Percentiles rank a stretch among this genome's conserved stretches.
phyloP scores from a whole-genome alignment of 176 grass and related monocot genomes.

The Rhipidocladum racemiflorum region DNA sequence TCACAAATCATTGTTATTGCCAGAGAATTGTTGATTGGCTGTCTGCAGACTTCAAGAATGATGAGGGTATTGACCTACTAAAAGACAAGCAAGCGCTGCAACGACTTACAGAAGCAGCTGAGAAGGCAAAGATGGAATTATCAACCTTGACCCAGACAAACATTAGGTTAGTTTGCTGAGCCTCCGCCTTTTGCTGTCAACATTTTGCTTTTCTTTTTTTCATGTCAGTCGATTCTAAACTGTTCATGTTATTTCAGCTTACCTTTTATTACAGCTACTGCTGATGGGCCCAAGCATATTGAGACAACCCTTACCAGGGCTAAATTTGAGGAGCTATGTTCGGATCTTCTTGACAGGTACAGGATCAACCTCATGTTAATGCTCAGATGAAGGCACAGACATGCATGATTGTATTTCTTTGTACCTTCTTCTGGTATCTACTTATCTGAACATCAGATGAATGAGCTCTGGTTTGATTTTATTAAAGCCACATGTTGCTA shows the following conservation, averaged over 20 bases:
- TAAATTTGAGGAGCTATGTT: constrained; percentile 86
- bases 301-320: constrained; percentile 61
- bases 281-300: constrained; percentile 72
- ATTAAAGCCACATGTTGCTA: background rate
- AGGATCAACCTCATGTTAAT: background rate
- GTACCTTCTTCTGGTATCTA: background rate
- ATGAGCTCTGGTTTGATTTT: background rate
- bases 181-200: background rate
- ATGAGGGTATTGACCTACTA: constrained; percentile 64
- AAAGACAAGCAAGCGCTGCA: constrained; percentile 84
- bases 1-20: background rate
- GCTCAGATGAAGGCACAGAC: background rate
- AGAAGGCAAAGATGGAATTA: constrained; percentile 83
- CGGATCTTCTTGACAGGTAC: constrained; percentile 72
- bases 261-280: constrained; percentile 74
- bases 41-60: constrained; percentile 55
- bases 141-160: constrained; percentile 71
- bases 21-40: constrained; percentile 84
- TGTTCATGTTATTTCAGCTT: constrained; percentile 42
- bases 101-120: constrained; percentile 69
- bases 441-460: background rate
- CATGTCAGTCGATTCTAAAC: background rate
- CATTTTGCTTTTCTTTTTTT: background rate
- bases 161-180: constrained; percentile 40
- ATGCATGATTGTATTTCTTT: background rate